A percentile compares a stretch with the other conserved stretches of the same genome.
These are phyloP conservation scores for Trametes elegans DNA, from an alignment of 768 basidiomycete genomes.

Conservation along the genomic window DNA sequence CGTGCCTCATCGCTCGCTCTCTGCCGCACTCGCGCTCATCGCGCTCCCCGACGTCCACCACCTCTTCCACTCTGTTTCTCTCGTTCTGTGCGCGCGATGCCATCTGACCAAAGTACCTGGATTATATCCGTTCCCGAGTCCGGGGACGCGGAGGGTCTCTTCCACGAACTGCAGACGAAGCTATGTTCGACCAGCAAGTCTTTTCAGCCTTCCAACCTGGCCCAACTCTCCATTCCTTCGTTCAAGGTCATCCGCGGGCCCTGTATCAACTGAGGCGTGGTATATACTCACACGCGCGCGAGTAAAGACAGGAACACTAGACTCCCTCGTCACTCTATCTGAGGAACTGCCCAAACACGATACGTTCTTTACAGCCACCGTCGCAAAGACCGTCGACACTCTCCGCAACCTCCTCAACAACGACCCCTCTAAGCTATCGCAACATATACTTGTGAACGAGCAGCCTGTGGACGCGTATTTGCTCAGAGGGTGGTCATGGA, in stretches of 20 bases:
- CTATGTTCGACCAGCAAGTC: constrained; percentile 57
- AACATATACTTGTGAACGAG: constrained; percentile 81
- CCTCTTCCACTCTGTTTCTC: neutral
- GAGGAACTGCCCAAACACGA: constrained; percentile 95
- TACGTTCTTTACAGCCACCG: constrained; percentile 76
- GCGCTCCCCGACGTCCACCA: constrained; percentile 6
- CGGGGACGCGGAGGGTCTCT: constrained; percentile 76
- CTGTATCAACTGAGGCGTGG: neutral
- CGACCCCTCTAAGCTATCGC: constrained; percentile 69
- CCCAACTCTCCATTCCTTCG: constrained; percentile 72
- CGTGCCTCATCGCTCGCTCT: constrained; percentile 12
- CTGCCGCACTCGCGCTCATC: constrained; percentile 5
- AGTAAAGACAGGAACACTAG: constrained; percentile 86
- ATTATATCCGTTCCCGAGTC: constrained; percentile 83
- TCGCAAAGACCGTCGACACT: constrained; percentile 93
- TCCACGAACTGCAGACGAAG: constrained; percentile 64
- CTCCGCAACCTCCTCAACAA: constrained; percentile 89
- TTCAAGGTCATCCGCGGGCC: constrained; percentile 72
- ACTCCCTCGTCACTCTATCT: constrained; percentile 81
- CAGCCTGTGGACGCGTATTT: constrained; percentile 75
- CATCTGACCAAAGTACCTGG: constrained; percentile 96
- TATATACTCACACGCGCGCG: neutral
- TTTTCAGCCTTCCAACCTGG: constrained; percentile 44
- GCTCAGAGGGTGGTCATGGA: constrained; percentile 88
- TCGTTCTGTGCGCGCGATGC: constrained; percentile 54